A percentile compares a stretch with the other conserved stretches of the same genome.
Conservation (phyloP, 441 rosid species). For the Gossypium schwendimanii region DNA sequence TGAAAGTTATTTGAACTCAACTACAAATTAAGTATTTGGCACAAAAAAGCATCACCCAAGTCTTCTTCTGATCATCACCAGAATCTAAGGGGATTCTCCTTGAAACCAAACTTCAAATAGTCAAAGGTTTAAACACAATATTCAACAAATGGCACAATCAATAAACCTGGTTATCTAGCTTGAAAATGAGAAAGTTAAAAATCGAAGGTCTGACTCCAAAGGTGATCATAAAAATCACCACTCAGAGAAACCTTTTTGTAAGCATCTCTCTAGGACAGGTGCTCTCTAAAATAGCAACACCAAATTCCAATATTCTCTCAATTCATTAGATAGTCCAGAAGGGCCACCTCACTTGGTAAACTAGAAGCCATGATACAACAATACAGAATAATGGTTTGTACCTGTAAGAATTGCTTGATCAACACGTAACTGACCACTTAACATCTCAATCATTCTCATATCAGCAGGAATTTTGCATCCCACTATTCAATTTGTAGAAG, state of each 20-base stretch:
- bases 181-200: neutral
- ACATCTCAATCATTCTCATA: constrained; percentile 92
- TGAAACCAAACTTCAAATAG: neutral
- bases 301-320: neutral
- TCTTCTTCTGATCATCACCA: neutral
- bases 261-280: neutral
- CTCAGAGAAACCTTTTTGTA: neutral
- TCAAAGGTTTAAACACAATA: neutral
- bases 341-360: neutral
- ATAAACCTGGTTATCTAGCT: neutral
- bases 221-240: neutral
- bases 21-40: neutral
- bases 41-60: neutral
- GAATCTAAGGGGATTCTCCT: neutral
- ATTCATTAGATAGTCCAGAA: neutral
- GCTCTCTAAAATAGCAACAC: neutral
- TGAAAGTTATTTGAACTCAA: neutral
- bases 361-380: neutral
- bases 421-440: constrained; percentile 77
- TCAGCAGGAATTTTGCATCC: constrained; percentile 99
- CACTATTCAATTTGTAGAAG: constrained; percentile 39
- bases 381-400: constrained; percentile 19
- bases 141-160: neutral
- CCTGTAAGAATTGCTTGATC: constrained; percentile 99
- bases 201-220: neutral